phyloP scores from a whole-genome alignment of 148 eudicot genomes.

The Vaccinium macrocarpon region DNA sequence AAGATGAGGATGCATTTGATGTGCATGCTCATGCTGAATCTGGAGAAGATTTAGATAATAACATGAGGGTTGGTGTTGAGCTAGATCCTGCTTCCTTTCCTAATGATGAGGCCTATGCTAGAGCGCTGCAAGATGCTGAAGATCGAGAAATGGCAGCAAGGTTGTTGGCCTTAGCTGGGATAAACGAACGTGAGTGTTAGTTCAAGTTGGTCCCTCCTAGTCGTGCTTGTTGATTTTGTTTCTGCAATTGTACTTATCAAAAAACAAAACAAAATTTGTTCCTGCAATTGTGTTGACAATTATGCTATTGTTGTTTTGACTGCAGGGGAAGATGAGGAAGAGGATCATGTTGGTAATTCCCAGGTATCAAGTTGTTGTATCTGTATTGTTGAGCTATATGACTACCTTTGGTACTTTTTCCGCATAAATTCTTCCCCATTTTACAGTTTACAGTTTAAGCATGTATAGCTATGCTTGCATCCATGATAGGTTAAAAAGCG shows the following conservation, averaged over 20 bases:
- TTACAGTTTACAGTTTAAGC: constrained; percentile 1
- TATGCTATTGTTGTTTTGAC: constrained; percentile 16
- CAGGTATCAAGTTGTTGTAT: constrained; percentile 49
- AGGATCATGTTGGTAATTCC: constrained; percentile 55
- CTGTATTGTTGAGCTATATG: neutral
- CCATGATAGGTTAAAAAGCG: neutral
- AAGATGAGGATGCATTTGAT: constrained; percentile 69
- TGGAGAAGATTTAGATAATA: constrained; percentile 30
- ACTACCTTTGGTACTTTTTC: neutral
- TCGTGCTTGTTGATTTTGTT: neutral
- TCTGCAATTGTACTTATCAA: constrained; percentile 15
- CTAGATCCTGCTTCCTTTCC: constrained; percentile 69
- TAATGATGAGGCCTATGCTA: constrained; percentile 91
- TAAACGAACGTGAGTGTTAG: constrained; percentile 60
- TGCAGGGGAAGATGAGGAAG: constrained; percentile 60
- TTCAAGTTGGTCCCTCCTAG: neutral
- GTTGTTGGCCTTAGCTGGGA: constrained; percentile 74
- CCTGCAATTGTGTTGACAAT: constrained; percentile 15
- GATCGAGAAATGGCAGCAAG: constrained; percentile 94
- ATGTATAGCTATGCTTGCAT: neutral
- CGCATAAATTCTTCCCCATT: neutral
- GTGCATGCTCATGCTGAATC: constrained; percentile 59
- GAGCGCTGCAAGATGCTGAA: constrained; percentile 97
- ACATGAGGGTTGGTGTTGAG: constrained; percentile 38
- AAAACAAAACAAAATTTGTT: neutral